Evolutionary conservation across 306 rosid species (phyloP), one percentile per base, ranked within the genome.

Genomic region (Trifolium dubium): DNA sequence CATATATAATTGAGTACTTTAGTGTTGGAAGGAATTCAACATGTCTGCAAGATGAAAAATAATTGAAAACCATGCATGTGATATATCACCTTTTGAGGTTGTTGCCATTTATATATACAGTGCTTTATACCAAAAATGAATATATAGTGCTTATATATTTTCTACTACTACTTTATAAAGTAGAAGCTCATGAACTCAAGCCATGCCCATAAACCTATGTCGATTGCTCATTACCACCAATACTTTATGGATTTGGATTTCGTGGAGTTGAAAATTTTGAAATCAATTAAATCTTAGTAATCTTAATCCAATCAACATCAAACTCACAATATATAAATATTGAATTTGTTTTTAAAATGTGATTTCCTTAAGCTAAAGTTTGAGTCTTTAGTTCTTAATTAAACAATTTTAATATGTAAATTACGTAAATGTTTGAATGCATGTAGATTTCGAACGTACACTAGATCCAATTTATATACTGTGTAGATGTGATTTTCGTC

Each of bases 21-120:
- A 54, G 67, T 77, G 40, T 10, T 77, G 6, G 31, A 18, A 19
- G 71, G 71, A 58, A 75, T 44, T 40, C 15, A 50, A 12, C 61
- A 76, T 56, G 68, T 15, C 5, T 46, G 29, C 37, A 34, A 10
- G 8, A 23, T 47, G 62, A 28, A 53, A 66, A 66, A 28, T 8
- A 37, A 32, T 70, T 31, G 79, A 76, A 68, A 71, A 76, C 39
- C 51, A 1, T 51, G 15, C 66, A 78, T 70, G 72, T 71, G 77
- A 77, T 37, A 8, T 37, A 37, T 37, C 9, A 37, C 40, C 39
- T 30, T 69, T 39, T 71, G 18, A 63, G 49, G 31, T 71, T 71
- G 72, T 78, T 65, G 37, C 40, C 30, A 2, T 32, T 30, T 50
- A 64, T 30, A 37, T 44, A 39, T 9, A 35, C 5, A 35, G 2